phyloP scores from a whole-genome alignment of 1,139 yeast species.

The Saccharomyces pastorianus region DNA sequence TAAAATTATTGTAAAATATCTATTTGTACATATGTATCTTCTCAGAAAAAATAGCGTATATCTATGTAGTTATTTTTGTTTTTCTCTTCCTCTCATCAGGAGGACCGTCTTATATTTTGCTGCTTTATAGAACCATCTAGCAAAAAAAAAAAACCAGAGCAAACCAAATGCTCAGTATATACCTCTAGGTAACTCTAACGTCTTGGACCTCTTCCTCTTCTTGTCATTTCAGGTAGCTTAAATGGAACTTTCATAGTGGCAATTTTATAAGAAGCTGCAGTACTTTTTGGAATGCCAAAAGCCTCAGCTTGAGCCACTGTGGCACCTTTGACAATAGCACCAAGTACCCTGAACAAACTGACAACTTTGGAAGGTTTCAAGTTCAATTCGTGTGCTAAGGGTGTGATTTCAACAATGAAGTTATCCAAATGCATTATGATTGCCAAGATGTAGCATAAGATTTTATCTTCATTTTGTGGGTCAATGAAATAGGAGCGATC shows the following conservation, averaged over 20 bases:
- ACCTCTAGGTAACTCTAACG: constrained; percentile 6
- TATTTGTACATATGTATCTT: neutral
- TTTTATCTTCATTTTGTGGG: constrained; percentile 79
- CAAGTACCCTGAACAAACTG: constrained; percentile 68
- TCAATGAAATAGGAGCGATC: constrained; percentile 70
- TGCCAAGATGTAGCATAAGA: constrained; percentile 70
- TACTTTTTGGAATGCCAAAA: constrained; percentile 61
- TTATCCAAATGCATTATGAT: constrained; percentile 68
- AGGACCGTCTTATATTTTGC: neutral
- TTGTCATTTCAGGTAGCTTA: constrained; percentile 74
- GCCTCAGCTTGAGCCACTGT: constrained; percentile 80
- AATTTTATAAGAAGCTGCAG: constrained; percentile 62
- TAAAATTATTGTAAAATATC: neutral
- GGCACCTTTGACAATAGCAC: constrained; percentile 69
- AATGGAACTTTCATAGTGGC: constrained; percentile 86
- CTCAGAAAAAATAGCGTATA: neutral
- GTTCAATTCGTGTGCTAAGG: constrained; percentile 78
- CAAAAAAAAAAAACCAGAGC: neutral
- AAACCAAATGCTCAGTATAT: neutral
- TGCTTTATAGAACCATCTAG: neutral
- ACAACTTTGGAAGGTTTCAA: constrained; percentile 69
- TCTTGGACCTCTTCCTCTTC: constrained; percentile 47
- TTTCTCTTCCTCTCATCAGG: neutral
- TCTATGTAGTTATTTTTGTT: neutral
- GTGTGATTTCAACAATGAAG: constrained; percentile 67